Evolutionary conservation across 2,329 filamentous ascomycete genomes (phyloP).

Genomic region (Penicillium freii): DNA sequence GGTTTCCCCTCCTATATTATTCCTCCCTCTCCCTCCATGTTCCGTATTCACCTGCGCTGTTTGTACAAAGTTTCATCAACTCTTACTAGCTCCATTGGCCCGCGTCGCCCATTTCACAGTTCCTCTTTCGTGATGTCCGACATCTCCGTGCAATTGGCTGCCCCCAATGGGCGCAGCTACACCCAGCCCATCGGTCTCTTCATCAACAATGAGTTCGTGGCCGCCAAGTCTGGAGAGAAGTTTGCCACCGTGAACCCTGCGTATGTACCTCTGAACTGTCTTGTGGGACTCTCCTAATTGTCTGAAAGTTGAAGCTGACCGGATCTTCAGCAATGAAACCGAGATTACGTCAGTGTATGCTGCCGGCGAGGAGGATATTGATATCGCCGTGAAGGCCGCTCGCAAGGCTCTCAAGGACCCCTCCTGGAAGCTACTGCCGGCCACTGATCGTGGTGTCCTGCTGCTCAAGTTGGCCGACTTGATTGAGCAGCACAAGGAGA

Average conservation of each 20-base stretch:
- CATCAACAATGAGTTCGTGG: constrained; percentile 78
- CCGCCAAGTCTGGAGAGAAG: constrained; percentile 62
- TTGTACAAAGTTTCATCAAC: constrained; percentile 8
- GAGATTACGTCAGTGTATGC: constrained; percentile 71
- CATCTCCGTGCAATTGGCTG: constrained; percentile 58
- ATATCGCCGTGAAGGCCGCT: constrained; percentile 35
- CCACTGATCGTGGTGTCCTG: constrained; percentile 63
- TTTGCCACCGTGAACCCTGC: constrained; percentile 68
- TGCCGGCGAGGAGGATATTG: constrained; percentile 39
- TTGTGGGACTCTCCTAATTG: not conserved
- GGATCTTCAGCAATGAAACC: constrained; percentile 55
- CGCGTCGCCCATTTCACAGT: constrained; percentile 24
- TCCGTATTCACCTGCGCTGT: constrained; percentile 11
- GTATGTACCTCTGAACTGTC: constrained; percentile 26
- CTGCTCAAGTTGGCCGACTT: constrained; percentile 70
- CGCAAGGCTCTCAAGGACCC: constrained; percentile 37
- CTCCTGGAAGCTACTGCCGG: constrained; percentile 35
- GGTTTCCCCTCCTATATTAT: constrained; percentile 1
- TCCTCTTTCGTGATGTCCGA: constrained; percentile 37
- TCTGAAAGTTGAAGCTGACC: constrained; percentile 13
- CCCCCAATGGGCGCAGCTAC: constrained; percentile 73
- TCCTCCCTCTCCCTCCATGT: constrained; percentile 8
- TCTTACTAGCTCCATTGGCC: not conserved
- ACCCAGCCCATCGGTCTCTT: constrained; percentile 73
- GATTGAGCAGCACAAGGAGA: constrained; percentile 63